Percentiles rank a stretch among this genome's conserved stretches.
Evolutionary conservation across 2,329 filamentous ascomycete species (phyloP).

Genomic region (Aspergillus awamori): DNA sequence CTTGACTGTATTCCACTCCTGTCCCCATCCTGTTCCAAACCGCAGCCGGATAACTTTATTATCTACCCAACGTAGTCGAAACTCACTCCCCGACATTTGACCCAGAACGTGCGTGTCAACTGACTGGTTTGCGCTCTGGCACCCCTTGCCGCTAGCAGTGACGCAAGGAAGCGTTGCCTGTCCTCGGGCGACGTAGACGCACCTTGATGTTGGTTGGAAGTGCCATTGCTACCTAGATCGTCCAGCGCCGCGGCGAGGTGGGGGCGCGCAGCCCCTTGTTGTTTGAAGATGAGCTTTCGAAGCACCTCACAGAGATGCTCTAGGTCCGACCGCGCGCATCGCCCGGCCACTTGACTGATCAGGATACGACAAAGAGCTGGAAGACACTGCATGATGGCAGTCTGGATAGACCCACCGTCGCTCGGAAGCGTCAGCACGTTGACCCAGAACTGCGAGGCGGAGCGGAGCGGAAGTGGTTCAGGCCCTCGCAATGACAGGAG

Average conservation of each 20-base stretch:
- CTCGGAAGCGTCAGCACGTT: slow-evolving; percentile 40
- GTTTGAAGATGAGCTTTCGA: slow-evolving; percentile 45
- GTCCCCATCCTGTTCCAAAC: slow-evolving; percentile 3
- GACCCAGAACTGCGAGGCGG: slow-evolving; percentile 49
- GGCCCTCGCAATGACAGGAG: slow-evolving; percentile 44
- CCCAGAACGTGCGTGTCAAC: slow-evolving; percentile 47
- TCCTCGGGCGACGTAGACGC: slow-evolving; percentile 37
- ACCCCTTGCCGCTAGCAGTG: slow-evolving; percentile 43
- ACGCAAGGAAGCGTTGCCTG: slow-evolving; percentile 45
- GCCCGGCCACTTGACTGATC: slow-evolving; percentile 45
- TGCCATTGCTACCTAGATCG: slow-evolving; percentile 28
- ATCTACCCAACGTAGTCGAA: slow-evolving; percentile 43
- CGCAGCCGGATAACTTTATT: slow-evolving; percentile 10
- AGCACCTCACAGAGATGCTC: slow-evolving; percentile 46
- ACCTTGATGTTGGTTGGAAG: slow-evolving; percentile 25
- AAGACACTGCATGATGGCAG: slow-evolving; percentile 39
- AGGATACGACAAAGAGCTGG: slow-evolving; percentile 44
- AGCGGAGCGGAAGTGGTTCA: slow-evolving; percentile 51
- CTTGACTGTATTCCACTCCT: slow-evolving; percentile 4
- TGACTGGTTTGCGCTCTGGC: slow-evolving; percentile 41
- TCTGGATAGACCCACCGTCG: slow-evolving; percentile 29
- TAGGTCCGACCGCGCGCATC: slow-evolving; percentile 50
- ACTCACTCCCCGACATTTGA: slow-evolving; percentile 46
- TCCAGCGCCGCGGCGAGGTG: slow-evolving; percentile 42
- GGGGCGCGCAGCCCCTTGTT: slow-evolving; percentile 43